A percentile compares a stretch with the other conserved stretches of the same genome.
Conservation (phyloP, 2,329 filamentous ascomycete species). For the Colletotrichum orchidophilum region DNA sequence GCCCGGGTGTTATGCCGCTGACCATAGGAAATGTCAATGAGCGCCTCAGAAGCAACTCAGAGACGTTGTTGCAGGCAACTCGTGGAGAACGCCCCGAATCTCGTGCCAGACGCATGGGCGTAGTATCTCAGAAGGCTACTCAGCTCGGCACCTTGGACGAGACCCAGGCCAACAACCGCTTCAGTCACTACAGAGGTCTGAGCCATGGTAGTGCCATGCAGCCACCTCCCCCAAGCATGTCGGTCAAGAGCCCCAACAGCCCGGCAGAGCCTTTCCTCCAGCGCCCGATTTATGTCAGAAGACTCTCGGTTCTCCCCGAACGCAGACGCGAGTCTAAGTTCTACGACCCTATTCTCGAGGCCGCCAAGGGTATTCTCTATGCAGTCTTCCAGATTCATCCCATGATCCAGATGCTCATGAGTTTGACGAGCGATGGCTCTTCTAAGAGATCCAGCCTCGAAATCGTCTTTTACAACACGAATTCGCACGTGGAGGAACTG, state of each 20-base stretch:
- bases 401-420: conserved; percentile 72
- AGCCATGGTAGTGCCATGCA: conserved; percentile 77
- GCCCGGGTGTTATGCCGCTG: conserved; percentile 77
- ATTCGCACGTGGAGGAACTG: conserved; percentile 71
- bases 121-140: conserved; percentile 67
- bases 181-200: conserved; percentile 73
- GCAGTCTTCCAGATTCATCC: conserved; percentile 75
- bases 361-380: conserved; percentile 73
- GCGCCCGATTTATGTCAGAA: conserved; percentile 70
- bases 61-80: conserved; percentile 62
- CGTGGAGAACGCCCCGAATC: conserved; percentile 61
- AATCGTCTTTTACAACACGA: conserved; percentile 74
- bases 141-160: conserved; percentile 72
- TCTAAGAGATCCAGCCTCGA: conserved; percentile 71
- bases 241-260: conserved; percentile 64
- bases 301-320: conserved; percentile 71
- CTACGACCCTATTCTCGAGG: conserved; percentile 70
- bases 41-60: conserved; percentile 72
- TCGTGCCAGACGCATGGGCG: conserved; percentile 70
- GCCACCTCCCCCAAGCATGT: conserved; percentile 50
- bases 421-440: conserved; percentile 68
- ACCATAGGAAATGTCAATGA: conserved; percentile 77
- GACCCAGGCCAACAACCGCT: conserved; percentile 68
- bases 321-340: conserved; percentile 69
- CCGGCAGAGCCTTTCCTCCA: conserved; percentile 66